These are phyloP conservation scores for Grigorovia jiainica DNA, from an alignment of 805 yeast species.

Conservation along the genomic window DNA sequence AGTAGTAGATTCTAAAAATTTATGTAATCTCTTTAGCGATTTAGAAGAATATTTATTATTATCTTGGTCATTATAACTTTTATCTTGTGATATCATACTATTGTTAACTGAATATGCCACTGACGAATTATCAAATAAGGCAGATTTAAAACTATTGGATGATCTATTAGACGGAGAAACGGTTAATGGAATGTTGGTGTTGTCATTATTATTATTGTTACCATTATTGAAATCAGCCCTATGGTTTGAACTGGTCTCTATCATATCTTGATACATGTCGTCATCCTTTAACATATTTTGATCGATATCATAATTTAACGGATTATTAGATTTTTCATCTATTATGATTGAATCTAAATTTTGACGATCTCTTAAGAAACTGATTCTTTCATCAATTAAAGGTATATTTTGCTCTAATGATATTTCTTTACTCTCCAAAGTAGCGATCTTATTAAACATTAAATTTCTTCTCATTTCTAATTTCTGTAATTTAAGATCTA, in stretches of 20 bases:
- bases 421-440: constrained; percentile 53
- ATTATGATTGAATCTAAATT: constrained; percentile 24
- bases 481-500: constrained; percentile 47
- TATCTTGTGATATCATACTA: not conserved
- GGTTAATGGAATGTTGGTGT: too few relatives aligned
- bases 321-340: constrained; percentile 17
- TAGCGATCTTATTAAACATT: constrained; percentile 50
- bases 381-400: constrained; percentile 36
- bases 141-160: not conserved
- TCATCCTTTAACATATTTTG: not conserved
- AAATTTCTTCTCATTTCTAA: constrained; percentile 42
- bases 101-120: not conserved
- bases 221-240: too few relatives aligned
- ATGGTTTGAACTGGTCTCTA: too few relatives aligned
- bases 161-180: not conserved
- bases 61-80: not conserved
- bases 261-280: too few relatives aligned
- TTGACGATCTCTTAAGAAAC: constrained; percentile 30
- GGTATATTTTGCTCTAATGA: constrained; percentile 40
- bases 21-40: constrained; percentile 8
- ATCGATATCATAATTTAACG: too few relatives aligned
- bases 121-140: not conserved
- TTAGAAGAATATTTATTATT: not conserved
- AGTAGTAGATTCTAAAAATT: constrained; percentile 21
- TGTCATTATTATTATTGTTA: too few relatives aligned